These are phyloP conservation scores for Aspergillus biplanus DNA, from an alignment of 495 filamentous ascomycete genomes.

Conservation along the genomic window DNA sequence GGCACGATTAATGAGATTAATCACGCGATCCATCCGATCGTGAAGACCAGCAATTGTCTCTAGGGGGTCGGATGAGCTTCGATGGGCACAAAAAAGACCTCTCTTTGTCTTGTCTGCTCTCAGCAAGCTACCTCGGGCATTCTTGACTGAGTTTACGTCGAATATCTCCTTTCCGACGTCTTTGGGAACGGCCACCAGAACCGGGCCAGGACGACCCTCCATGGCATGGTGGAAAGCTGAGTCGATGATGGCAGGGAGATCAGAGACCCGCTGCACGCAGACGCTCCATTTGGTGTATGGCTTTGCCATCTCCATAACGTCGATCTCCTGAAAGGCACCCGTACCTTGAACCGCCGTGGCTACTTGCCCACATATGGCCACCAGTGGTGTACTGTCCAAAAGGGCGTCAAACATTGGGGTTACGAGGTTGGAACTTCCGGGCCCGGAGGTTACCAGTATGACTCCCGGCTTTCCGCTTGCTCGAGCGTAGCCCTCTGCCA, in stretches of 20 bases:
- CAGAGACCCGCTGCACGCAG: slow-evolving; percentile 61
- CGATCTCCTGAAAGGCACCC: slow-evolving; percentile 67
- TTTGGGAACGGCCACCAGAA: slow-evolving; percentile 64
- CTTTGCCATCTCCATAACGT: slow-evolving; percentile 61
- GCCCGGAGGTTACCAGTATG: slow-evolving; percentile 66
- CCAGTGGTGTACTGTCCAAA: slow-evolving; percentile 64
- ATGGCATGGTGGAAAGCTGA: slow-evolving; percentile 66
- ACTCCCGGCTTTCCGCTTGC: slow-evolving; percentile 63
- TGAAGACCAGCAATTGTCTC: slow-evolving; percentile 51
- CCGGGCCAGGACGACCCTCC: slow-evolving; percentile 61
- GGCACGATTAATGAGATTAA: slow-evolving; percentile 57
- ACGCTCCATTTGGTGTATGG: slow-evolving; percentile 68
- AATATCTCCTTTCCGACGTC: slow-evolving; percentile 60
- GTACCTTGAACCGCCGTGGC: slow-evolving; percentile 58
- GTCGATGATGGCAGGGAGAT: slow-evolving; percentile 60
- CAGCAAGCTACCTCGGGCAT: neutral
- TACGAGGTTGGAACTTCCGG: slow-evolving; percentile 64
- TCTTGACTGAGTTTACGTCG: slow-evolving; percentile 17
- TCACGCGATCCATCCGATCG: slow-evolving; percentile 44
- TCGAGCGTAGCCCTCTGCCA: slow-evolving; percentile 69
- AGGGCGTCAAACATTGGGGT: slow-evolving; percentile 68
- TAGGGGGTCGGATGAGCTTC: slow-evolving; percentile 48
- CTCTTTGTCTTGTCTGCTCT: slow-evolving; percentile 35
- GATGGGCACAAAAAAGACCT: slow-evolving; percentile 23
- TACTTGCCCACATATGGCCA: slow-evolving; percentile 66